Evolutionary conservation across 306 rosid genomes (phyloP), one percentile per base, ranked within the genome.

Genomic region (Lathyrus sativus): DNA sequence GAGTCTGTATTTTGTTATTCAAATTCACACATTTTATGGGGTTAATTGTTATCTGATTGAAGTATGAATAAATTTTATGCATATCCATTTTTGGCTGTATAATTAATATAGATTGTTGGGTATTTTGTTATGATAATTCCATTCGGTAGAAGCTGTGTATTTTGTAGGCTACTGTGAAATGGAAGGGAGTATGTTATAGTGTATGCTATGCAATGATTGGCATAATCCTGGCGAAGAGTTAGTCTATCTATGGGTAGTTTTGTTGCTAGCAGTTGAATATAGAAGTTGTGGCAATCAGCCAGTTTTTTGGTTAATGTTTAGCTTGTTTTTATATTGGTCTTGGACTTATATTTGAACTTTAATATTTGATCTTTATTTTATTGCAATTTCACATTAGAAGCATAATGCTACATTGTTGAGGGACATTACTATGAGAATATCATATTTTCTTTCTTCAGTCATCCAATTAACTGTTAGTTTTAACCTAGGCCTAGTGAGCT

Each of bases 1-100:
- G 82, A 87, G 95, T 80, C 41, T 72, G 12, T 68, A 67, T 43
- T 63, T 45, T 68, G 13, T 31, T 71, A 44, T 43, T 43, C 13
- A 28, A 78, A 57, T 71, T 42, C 43, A 39, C 43, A 42, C 50
- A 41, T 13, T 19, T 62, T 62, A 43, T 11, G 17, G 24, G 22
- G 37, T 11, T 41, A 19, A 61, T 38, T 61, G 51, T 19, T 62
- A n/a, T 62, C 37, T 18, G 12, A 6, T 41, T 62, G 67, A 39
- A 62, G 7, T 11, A 11, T 39, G 19, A 56, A 13, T 41, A 62
- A 41, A 39, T 62, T 39, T 39, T 11, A 56, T 28, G 19, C 50
- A 19, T 5, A 19, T 61, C 31, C 33, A 10, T 17, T 38, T 59
- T 37, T 61, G 29, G 49, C 49, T 61, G 14, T 29, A 14, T 61